These are phyloP conservation scores for Colletotrichum lindemuthianum DNA, from an alignment of 2,329 filamentous ascomycete genomes.

Conservation along the genomic window DNA sequence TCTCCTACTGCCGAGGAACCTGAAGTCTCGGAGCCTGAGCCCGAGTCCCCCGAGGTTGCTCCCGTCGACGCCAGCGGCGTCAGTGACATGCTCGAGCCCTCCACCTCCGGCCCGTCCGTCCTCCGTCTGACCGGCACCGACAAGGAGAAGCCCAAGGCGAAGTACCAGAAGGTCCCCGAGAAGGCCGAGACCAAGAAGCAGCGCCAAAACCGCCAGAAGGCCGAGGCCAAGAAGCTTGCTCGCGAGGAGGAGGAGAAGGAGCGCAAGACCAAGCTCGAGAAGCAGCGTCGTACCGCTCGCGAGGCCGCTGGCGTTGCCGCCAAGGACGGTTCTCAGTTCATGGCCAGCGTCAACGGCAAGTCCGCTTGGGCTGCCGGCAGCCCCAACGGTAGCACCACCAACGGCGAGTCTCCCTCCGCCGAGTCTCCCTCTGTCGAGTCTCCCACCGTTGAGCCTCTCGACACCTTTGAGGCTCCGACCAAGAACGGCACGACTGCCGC, in stretches of 20 bases:
- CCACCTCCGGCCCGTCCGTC: constrained; percentile 74
- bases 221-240: constrained; percentile 78
- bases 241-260: constrained; percentile 83
- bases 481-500: constrained; percentile 47
- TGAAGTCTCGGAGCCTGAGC: constrained; percentile 79
- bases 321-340: constrained; percentile 78
- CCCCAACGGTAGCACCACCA: constrained; percentile 46
- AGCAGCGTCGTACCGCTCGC: constrained; percentile 83
- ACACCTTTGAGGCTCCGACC: constrained; percentile 61
- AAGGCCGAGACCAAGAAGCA: constrained; percentile 91
- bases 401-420: constrained; percentile 38
- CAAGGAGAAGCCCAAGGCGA: constrained; percentile 71
- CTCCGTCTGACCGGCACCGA: constrained; percentile 78
- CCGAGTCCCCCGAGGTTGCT: constrained; percentile 76
- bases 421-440: constrained; percentile 46
- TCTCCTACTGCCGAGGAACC: constrained; percentile 59
- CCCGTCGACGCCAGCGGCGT: constrained; percentile 75
- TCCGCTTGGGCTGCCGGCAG: constrained; percentile 56
- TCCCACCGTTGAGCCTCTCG: constrained; percentile 59
- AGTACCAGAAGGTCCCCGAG: constrained; percentile 71
- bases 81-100: constrained; percentile 90
- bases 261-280: constrained; percentile 80
- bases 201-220: constrained; percentile 90
- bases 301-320: constrained; percentile 84
- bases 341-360: constrained; percentile 55